Evolutionary conservation across 2,329 filamentous ascomycete genomes (phyloP), one percentile per base, ranked within the genome.

Genomic region (Tolypocladium ovalisporum): DNA sequence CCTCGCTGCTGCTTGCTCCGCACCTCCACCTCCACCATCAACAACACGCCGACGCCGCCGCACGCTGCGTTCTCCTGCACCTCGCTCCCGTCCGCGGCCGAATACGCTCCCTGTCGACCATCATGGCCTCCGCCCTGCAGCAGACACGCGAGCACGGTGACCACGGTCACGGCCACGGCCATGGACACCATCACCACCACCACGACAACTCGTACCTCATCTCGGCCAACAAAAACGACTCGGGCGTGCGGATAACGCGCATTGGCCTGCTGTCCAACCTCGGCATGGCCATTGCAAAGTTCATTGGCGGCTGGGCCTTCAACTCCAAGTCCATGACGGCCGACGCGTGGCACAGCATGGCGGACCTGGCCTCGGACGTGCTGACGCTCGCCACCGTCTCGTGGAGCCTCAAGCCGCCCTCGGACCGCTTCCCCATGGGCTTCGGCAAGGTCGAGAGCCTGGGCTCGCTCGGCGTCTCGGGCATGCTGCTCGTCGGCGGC

Each of bases 371-470:
- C 60, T 97, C 92, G 56, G 94, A 99, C 71, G 81, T 99, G 65
- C 85, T 97, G 71, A 99, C 94, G 1, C 81, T 99, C 24, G 89
- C 90, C 19, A 99, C 94, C 12, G 92, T 99, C 52, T 93, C 92
- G 24, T 96, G 89, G 85, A 96, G 92, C 59, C 75, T 97, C 59
- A 90, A 88, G 66, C 87, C 90, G 7, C 91, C 94, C 0, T 90
- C 89, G 13, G 81, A 88, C 56, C 82, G 82, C 44, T 99, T 96
- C 69, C 94, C 94, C 2, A 84, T 86, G 66, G 94, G 94, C 1
- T 99, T 96, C 69, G 94, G 94, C 69, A 99, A 99, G 76, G 83
- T 99, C n/a, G 94, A 99, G 77, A 96, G 91, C 66, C 75, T 99
- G 68, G 94, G 94, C 24, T 94, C 91, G 27, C 76, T 99, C 59